phyloP scores from a whole-genome alignment of 2,329 filamentous ascomycete genomes.

The Rutstroemia sp. region DNA sequence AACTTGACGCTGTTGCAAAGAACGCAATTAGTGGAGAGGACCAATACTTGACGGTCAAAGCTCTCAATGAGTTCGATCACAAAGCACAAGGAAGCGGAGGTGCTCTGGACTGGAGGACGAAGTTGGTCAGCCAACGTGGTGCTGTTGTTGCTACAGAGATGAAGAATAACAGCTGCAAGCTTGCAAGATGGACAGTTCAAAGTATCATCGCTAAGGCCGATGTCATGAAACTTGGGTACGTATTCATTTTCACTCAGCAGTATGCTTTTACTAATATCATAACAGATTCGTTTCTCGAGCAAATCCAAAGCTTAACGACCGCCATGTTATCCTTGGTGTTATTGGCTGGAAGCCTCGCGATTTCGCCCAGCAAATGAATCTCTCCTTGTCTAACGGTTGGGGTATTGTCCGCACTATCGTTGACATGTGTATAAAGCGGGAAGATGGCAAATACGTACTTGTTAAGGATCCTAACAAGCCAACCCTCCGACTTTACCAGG shows the following conservation, averaged over 20 bases:
- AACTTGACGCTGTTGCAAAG: slow-evolving; percentile 93
- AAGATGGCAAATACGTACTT: slow-evolving; percentile 74
- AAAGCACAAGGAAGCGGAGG: slow-evolving; percentile 94
- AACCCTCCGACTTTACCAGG: slow-evolving; percentile 86
- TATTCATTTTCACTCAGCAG: slow-evolving; percentile 19
- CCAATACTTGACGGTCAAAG: slow-evolving; percentile 86
- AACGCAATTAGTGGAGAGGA: slow-evolving; percentile 88
- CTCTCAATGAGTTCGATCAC: slow-evolving; percentile 97
- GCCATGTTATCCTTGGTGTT: slow-evolving; percentile 92
- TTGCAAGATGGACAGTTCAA: slow-evolving; percentile 95
- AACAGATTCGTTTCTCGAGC: slow-evolving; percentile 85
- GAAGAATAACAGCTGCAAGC: slow-evolving; percentile 99
- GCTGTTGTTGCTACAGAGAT: slow-evolving; percentile 98
- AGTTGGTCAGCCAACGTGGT: slow-evolving; percentile 90
- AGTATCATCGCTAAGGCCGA: slow-evolving; percentile 96
- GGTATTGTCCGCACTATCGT: slow-evolving; percentile 97
- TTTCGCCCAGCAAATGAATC: slow-evolving; percentile 96
- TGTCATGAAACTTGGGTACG: slow-evolving; percentile 93
- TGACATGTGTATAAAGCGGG: slow-evolving; percentile 79
- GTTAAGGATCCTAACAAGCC: slow-evolving; percentile 95
- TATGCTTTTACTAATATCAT: slow-evolving; percentile 3
- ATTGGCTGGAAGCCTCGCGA: slow-evolving; percentile 97
- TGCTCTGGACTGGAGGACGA: slow-evolving; percentile 93
- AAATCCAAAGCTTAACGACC: slow-evolving; percentile 86
- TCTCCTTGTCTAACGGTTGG: slow-evolving; percentile 96